phyloP scores from a whole-genome alignment of 768 basidiomycete genomes.

The Trichaptum fuscoviolaceum region DNA sequence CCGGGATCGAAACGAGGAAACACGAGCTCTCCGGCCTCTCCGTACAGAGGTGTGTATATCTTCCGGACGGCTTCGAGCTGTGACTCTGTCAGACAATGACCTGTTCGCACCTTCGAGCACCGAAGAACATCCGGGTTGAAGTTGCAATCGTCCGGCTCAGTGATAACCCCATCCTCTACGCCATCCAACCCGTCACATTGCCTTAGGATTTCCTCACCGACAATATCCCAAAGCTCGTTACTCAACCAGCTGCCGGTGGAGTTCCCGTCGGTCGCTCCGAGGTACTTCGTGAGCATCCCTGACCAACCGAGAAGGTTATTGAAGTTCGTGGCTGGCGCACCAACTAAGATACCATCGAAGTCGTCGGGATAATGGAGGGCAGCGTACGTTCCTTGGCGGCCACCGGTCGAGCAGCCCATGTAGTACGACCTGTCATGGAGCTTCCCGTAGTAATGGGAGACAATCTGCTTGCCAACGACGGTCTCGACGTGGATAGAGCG shows the following conservation, averaged over 20 bases:
- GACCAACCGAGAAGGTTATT: constrained; percentile 13
- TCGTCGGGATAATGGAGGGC: constrained; percentile 24
- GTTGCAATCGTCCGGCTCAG: constrained; percentile 18
- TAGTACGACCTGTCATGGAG: constrained; percentile 23
- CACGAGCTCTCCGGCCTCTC: too few relatives aligned
- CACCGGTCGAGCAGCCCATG: constrained; percentile 27
- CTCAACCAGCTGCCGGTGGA: constrained; percentile 17
- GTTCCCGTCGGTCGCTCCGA: constrained; percentile 7
- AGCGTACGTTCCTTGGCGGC: constrained; percentile 23
- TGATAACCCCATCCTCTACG: constrained; percentile 25
- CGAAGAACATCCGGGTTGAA: neutral
- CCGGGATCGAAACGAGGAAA: too few relatives aligned
- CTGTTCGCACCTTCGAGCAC: neutral
- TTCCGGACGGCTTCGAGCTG: constrained; percentile 2
- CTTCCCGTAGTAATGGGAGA: constrained; percentile 21
- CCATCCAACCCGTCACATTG: constrained; percentile 29
- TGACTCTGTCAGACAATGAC: neutral
- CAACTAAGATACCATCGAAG: constrained; percentile 26
- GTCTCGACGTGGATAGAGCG: constrained; percentile 24
- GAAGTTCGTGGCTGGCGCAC: constrained; percentile 15
- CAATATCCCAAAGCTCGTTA: constrained; percentile 19
- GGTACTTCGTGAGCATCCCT: constrained; percentile 16
- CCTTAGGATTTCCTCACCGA: constrained; percentile 24
- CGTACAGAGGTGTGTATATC: neutral
- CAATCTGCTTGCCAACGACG: constrained; percentile 22